Percentiles rank a stretch among this genome's conserved stretches.
Evolutionary conservation across 495 filamentous ascomycete species (phyloP).

Genomic region (Aspergillus kassunensis): DNA sequence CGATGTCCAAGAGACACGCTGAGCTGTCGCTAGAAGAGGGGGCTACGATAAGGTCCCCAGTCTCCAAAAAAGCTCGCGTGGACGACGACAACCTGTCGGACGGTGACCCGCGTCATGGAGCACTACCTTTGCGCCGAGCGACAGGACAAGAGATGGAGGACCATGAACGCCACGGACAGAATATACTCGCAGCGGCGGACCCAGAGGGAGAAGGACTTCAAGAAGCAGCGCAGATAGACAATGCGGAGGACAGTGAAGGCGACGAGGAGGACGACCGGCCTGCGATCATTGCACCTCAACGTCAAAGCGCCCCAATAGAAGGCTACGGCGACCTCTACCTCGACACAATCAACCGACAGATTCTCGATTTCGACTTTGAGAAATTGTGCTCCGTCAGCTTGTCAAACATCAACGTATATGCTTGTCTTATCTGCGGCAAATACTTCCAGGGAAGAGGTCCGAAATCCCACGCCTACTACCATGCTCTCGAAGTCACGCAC

Average conservation of each 20-base stretch:
- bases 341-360: slow-evolving; percentile 84
- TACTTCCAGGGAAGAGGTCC: slow-evolving; percentile 94
- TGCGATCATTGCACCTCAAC: slow-evolving; percentile 41
- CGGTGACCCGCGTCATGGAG: slow-evolving; percentile 36
- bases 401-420: slow-evolving; percentile 98
- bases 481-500: slow-evolving; percentile 89
- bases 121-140: slow-evolving; percentile 33
- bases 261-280: slow-evolving; percentile 40
- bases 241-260: slow-evolving; percentile 16
- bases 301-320: slow-evolving; percentile 74
- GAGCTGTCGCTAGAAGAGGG: slow-evolving; percentile 70
- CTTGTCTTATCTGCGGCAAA: slow-evolving; percentile 94
- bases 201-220: slow-evolving; percentile 38
- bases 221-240: slow-evolving; percentile 32
- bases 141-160: slow-evolving; percentile 29
- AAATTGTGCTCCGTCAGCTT: slow-evolving; percentile 94
- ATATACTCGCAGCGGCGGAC: slow-evolving; percentile 37
- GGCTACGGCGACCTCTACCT: slow-evolving; percentile 96
- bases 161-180: slow-evolving; percentile 35
- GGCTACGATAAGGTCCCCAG: slow-evolving; percentile 57
- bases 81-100: slow-evolving; percentile 46
- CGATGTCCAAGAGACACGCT: slow-evolving; percentile 75
- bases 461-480: slow-evolving; percentile 95
- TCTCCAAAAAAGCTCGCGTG: slow-evolving; percentile 70
- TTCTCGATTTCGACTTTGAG: slow-evolving; percentile 96